phyloP scores from a whole-genome alignment of 2,329 filamentous ascomycete genomes.

The Juglanconis oblonga region DNA sequence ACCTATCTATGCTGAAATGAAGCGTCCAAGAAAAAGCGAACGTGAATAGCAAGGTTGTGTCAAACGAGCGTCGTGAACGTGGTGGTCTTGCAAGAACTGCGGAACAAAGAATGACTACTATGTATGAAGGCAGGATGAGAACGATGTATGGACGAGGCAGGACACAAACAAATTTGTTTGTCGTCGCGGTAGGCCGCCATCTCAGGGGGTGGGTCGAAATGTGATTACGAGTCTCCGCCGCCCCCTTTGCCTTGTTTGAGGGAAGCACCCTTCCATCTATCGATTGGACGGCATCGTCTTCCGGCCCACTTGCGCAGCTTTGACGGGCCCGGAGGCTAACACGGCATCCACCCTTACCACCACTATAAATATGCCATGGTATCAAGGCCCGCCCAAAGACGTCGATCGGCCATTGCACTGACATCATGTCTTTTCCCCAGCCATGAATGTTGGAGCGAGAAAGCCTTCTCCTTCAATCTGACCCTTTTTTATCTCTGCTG shows the following conservation, averaged over 20 bases:
- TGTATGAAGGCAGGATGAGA: too few relatives aligned
- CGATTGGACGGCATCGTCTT: slow-evolving; percentile 3
- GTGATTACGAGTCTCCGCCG: slow-evolving; percentile 7
- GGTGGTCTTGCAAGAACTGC: not conserved
- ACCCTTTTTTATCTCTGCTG: not conserved
- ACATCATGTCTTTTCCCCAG: not conserved
- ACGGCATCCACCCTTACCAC: not conserved
- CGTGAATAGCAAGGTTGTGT: not conserved
- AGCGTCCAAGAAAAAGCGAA: not conserved
- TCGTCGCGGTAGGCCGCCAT: not conserved
- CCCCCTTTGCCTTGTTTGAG: slow-evolving; percentile 5
- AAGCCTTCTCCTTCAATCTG: not conserved
- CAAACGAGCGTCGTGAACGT: slow-evolving; percentile 6
- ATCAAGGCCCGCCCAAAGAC: not conserved
- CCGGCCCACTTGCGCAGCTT: not conserved
- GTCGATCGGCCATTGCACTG: not conserved
- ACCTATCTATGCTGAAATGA: not conserved
- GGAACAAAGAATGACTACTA: not conserved
- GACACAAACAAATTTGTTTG: slow-evolving; percentile 1
- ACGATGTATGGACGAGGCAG: not conserved
- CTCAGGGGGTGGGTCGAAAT: slow-evolving; percentile 6
- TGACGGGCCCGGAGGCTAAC: not conserved
- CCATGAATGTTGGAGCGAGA: not conserved
- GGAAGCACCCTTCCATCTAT: not conserved
- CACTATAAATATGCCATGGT: not conserved